Evolutionary conservation across 2,329 filamentous ascomycete genomes (phyloP), one percentile per base, ranked within the genome.

Genomic region (Sporothrix humicola): DNA sequence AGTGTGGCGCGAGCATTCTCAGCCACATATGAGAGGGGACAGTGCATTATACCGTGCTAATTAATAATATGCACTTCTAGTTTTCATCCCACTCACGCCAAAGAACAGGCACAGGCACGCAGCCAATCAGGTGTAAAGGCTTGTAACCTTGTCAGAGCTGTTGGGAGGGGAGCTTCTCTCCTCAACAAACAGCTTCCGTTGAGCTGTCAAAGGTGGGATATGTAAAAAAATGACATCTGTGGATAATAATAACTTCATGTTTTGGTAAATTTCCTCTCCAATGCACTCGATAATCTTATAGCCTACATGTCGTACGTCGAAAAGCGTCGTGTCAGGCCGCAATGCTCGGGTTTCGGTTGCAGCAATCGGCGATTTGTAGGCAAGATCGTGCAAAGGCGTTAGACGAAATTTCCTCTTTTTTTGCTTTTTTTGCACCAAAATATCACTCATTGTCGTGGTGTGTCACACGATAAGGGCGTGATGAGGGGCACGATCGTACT

Each of bases 1-100:
- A 56, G 37, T 68, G 71, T 72, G 71, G 71, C 71, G 44, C 46
- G 48, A 61, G 71, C 58, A 66, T 48, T 44, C 52, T 42, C 31
- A 54, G 59, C 58, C 61, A 72, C 71, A 56, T 20, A 26, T 26
- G 52, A 9, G 3, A 9, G 8, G 52, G 15, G 3, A 72, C 48
- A n/a, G 59, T 72, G 20, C 7, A 3, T 6, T 23, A 13, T 44
- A 72, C 56, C 37, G 46, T 72, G 58, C 26, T 13, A 20, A 44
- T 3, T 63, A 20, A 1, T 9, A 48, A 10, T 26, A 48, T 3
- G 13, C 4, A 31, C 44, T n/a, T 3, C 23, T 26, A 26, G 42
- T 26, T 15, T 8, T 3, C 31, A 37, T 37, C 7, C 4, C 31
- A 5, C 7, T 37, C 7, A 7, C 31, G 4, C 31, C 31, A 37